A percentile compares a stretch with the other conserved stretches of the same genome.
These are phyloP conservation scores for Bauhinia variegata DNA, from an alignment of 306 rosid genomes.

Conservation along the genomic window DNA sequence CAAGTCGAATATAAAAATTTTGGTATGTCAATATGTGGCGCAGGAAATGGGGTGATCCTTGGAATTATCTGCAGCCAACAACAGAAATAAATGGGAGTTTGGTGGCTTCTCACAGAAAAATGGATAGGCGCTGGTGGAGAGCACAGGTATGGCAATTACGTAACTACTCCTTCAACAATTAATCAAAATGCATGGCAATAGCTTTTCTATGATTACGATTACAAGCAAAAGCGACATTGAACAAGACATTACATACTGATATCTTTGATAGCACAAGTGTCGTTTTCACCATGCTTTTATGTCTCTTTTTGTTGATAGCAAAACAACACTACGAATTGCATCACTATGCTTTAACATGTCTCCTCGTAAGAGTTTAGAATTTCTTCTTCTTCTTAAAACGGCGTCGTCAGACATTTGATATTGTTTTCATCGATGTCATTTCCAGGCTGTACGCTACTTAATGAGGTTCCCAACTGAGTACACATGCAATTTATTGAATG, in stretches of 20 bases:
- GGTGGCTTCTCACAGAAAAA: constrained; percentile 76
- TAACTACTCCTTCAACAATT: too few relatives aligned
- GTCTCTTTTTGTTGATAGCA: too few relatives aligned
- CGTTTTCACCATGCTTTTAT: too few relatives aligned
- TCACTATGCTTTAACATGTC: too few relatives aligned
- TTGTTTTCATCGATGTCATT: constrained; percentile 3
- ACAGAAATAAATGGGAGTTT: constrained; percentile 87
- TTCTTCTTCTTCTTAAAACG: too few relatives aligned
- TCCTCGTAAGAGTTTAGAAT: too few relatives aligned
- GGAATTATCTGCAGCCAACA: constrained; percentile 90
- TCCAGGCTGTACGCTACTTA: constrained; percentile 86
- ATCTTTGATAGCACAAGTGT: too few relatives aligned
- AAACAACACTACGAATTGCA: too few relatives aligned
- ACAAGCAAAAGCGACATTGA: too few relatives aligned
- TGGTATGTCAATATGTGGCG: constrained; percentile 15
- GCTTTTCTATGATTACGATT: too few relatives aligned
- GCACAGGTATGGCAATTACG: constrained; percentile 99
- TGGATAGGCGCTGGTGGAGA: constrained; percentile 95
- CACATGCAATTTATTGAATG: constrained; percentile 73
- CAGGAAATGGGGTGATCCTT: constrained; percentile 89
- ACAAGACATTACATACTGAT: too few relatives aligned
- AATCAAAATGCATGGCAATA: too few relatives aligned
- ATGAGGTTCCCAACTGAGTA: constrained; percentile 89
- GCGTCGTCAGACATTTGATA: background rate
- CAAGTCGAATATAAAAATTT: background rate